A percentile compares a stretch with the other conserved stretches of the same genome.
Conservation (phyloP, 164 flowering plant species). For the Saururus chinensis region DNA sequence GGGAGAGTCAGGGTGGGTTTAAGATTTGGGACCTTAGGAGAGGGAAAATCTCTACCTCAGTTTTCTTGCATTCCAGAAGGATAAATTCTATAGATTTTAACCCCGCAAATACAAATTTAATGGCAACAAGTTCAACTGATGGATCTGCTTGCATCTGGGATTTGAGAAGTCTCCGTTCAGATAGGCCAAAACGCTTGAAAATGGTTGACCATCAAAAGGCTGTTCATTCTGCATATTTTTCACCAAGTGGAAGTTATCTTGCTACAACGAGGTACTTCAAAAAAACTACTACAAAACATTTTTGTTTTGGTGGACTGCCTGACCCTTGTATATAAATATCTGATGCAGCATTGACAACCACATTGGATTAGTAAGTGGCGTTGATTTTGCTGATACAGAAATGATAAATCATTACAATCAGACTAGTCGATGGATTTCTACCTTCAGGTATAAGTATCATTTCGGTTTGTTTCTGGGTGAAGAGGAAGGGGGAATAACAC, state of each 20-base stretch:
- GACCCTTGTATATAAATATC: constrained; percentile 1
- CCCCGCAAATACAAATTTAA: constrained; percentile 34
- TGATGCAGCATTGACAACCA: constrained; percentile 46
- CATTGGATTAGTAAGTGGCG: constrained; percentile 49
- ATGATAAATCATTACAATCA: constrained; percentile 51
- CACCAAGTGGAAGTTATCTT: constrained; percentile 71
- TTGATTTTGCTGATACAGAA: constrained; percentile 34
- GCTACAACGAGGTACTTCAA: constrained; percentile 73
- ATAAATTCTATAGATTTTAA: constrained; percentile 79
- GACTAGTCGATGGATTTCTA: constrained; percentile 62
- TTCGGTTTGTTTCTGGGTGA: not conserved
- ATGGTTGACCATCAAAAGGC: constrained; percentile 38
- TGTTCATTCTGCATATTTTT: constrained; percentile 85
- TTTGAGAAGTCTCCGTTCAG: constrained; percentile 38
- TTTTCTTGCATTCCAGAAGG: constrained; percentile 49
- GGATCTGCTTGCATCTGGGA: constrained; percentile 89
- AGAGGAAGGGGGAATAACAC: too few relatives aligned
- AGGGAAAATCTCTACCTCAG: constrained; percentile 31
- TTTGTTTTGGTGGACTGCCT: not conserved
- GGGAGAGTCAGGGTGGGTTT: constrained; percentile 56
- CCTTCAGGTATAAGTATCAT: constrained; percentile 54
- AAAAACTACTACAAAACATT: not conserved
- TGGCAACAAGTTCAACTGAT: constrained; percentile 91
- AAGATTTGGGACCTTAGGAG: constrained; percentile 54
- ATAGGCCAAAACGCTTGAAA: constrained; percentile 27